A percentile compares a stretch with the other conserved stretches of the same genome.
phyloP scores from a whole-genome alignment of 2,329 filamentous ascomycete species.

The Pyricularia pennisetigena region DNA sequence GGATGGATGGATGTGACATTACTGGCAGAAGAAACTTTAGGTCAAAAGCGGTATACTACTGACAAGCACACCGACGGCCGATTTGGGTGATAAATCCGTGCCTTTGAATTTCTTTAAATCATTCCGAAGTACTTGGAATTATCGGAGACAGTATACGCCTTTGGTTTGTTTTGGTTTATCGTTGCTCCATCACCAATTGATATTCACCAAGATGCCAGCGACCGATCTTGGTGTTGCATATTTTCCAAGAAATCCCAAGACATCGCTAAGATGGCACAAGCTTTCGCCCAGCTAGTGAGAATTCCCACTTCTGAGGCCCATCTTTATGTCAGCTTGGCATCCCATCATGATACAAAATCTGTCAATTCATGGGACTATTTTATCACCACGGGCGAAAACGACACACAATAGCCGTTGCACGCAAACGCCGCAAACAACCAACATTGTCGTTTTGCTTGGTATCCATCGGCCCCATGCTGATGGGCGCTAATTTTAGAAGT shows the following conservation, averaged over 20 bases:
- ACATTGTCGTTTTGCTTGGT: background rate
- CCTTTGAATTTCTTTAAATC: too few relatives aligned
- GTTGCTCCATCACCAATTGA: too few relatives aligned
- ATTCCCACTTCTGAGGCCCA: background rate
- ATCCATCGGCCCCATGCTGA: background rate
- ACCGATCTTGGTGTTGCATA: background rate
- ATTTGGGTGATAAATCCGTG: background rate
- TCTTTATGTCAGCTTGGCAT: background rate
- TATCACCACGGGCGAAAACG: background rate
- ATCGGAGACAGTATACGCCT: background rate
- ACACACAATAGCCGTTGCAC: background rate
- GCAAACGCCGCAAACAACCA: background rate
- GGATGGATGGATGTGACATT: background rate
- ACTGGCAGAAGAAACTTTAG: too few relatives aligned
- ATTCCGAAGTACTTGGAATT: too few relatives aligned
- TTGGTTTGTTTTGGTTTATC: background rate
- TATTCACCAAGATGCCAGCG: too few relatives aligned
- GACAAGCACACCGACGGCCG: background rate
- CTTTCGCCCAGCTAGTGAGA: background rate
- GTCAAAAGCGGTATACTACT: too few relatives aligned
- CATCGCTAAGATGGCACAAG: background rate
- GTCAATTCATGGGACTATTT: background rate
- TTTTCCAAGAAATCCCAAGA: background rate
- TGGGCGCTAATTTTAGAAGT: background rate
- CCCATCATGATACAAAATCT: background rate